Evolutionary conservation across 2,329 filamentous ascomycete genomes (phyloP).

Genomic region (Alternaria consortialis): DNA sequence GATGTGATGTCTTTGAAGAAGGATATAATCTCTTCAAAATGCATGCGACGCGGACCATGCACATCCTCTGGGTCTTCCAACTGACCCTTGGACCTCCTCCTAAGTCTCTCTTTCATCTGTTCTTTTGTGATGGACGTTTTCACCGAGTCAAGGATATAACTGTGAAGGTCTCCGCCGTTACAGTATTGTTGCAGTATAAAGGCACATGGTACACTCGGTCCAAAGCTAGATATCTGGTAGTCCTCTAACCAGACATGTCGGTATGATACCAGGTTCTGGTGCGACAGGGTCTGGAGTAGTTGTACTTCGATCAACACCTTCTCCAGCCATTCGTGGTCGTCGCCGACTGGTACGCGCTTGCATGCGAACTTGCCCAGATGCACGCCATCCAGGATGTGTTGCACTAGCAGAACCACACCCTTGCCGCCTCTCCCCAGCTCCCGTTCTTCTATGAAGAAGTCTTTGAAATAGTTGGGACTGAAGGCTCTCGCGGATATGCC

Average conservation of each 20-base stretch:
- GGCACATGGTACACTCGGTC: conserved; percentile 89
- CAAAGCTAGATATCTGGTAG: conserved; percentile 80
- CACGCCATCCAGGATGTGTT: conserved; percentile 90
- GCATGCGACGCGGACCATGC: conserved; percentile 63
- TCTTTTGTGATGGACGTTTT: conserved; percentile 75
- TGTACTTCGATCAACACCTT: conserved; percentile 95
- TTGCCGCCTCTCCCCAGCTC: conserved; percentile 91
- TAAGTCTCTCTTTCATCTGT: conserved; percentile 85
- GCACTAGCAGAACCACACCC: conserved; percentile 92
- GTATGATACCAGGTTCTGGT: conserved; percentile 95
- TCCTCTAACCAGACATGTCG: conserved; percentile 98
- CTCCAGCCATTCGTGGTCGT: conserved; percentile 94
- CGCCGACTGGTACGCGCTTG: conserved; percentile 92
- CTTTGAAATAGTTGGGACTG: conserved; percentile 89
- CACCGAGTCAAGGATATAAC: conserved; percentile 78
- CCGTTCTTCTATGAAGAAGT: conserved; percentile 89
- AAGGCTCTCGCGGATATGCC: conserved; percentile 89
- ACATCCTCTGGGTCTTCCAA: conserved; percentile 68
- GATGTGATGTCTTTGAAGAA: conserved; percentile 96
- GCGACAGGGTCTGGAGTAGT: conserved; percentile 86
- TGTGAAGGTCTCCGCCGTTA: conserved; percentile 89
- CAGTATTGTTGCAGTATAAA: conserved; percentile 99
- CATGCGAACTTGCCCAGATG: conserved; percentile 91
- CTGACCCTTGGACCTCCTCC: conserved; percentile 81
- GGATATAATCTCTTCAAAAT: conserved; percentile 93